These are phyloP conservation scores for Kluyveromyces siamensis DNA, from an alignment of 805 yeast genomes.

Conservation along the genomic window DNA sequence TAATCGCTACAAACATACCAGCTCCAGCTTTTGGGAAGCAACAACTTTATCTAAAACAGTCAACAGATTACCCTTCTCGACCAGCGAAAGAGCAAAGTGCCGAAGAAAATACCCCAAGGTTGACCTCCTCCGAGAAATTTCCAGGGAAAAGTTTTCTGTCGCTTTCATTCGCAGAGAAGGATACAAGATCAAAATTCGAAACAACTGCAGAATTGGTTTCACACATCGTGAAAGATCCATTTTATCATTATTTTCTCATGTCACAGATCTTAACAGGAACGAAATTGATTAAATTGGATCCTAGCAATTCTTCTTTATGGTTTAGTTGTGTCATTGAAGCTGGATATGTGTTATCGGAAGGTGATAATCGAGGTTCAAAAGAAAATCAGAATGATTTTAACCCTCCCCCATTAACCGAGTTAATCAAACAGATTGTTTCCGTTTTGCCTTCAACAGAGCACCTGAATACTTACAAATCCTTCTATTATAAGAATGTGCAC, in stretches of 20 bases:
- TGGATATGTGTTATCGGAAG: background rate
- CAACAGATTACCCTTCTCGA: too few relatives aligned
- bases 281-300: conserved; percentile 3
- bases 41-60: too few relatives aligned
- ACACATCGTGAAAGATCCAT: conserved; percentile 6
- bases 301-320: conserved; percentile 2
- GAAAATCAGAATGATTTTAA: background rate
- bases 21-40: too few relatives aligned
- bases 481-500: conserved; percentile 2
- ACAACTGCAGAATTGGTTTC: conserved; percentile 5
- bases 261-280: conserved; percentile 6
- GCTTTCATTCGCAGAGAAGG: background rate
- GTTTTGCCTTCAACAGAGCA: background rate
- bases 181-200: conserved; percentile 1
- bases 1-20: too few relatives aligned
- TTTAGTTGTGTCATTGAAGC: conserved; percentile 3
- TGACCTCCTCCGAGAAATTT: too few relatives aligned
- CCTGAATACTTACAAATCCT: background rate
- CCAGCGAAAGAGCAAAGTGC: too few relatives aligned
- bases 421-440: background rate
- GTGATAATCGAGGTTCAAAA: too few relatives aligned
- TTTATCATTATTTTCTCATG: conserved; percentile 3
- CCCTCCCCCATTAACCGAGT: background rate
- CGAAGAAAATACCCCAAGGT: too few relatives aligned
- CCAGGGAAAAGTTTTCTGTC: background rate